Base-by-base conservation (phyloP, 345 rosid genomes). In the Rhodamnia rubescens region DNA sequence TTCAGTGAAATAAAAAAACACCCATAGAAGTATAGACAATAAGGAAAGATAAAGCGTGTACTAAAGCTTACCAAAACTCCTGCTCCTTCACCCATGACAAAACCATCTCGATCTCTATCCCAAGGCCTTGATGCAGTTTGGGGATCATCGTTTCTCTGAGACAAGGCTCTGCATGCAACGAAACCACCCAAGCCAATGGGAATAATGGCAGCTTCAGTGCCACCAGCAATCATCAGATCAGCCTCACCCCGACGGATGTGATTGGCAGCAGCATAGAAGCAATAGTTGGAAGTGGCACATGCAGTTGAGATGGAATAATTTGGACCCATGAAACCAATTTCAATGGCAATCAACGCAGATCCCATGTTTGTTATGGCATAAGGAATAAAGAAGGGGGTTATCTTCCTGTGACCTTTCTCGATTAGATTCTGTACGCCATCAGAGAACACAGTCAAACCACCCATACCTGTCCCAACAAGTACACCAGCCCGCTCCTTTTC, bases 161-260 rank as follows among this genome's bases (percentile, higher is more conserved):
- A 98, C 83, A 98, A 85, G 13, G 99, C 99, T 91, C 99, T 93
- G 58, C 99, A 98, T 26, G 99, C 99, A 86, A 95, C 96, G 88
- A 98, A 98, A 83, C 99, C 98, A 84, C 98, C 98, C 94, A 98
- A 90, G 26, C 98, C 99, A 85, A 96, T 92, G 82, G 99, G 99
- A 89, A 98, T 93, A 82, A 98, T 92, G 52, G 98, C 98, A 88
- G 99, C 99, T 92, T 96, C 99, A 36, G 98, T 96, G 90, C 99
- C 99, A 86, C 99, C 99, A 85, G 99, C 98, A 91, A 98, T 85
- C 96, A 98, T 98, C 94, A 98, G 84, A 88, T 98, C 99, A 87
- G 99, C 99, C 93, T 96, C 99, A 53, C 98, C 99, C n/a, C 97
- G 95, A 49, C 97, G 99, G 84, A 96, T 98, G 90, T 96, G 98